Conservation (phyloP, 2,329 filamentous ascomycete genomes). For the Colletotrichum falcatum region DNA sequence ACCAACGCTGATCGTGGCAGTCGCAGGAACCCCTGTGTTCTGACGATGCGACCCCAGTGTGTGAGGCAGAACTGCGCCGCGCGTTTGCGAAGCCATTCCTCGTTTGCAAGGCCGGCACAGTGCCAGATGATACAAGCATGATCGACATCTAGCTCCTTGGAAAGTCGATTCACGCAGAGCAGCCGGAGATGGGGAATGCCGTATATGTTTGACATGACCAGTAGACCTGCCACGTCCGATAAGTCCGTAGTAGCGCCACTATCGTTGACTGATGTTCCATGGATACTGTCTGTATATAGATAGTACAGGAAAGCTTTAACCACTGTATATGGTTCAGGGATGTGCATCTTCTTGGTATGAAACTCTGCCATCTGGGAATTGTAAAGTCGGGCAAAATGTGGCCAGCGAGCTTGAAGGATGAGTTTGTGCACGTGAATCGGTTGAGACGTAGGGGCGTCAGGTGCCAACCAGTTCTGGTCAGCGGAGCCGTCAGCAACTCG, state of each 20-base stretch:
- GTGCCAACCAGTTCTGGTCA: conserved; percentile 68
- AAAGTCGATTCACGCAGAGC: conserved; percentile 89
- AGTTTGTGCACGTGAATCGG: conserved; percentile 96
- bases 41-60: conserved; percentile 94
- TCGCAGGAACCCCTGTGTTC: conserved; percentile 86
- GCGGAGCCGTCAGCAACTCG: conserved; percentile 57
- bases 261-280: conserved; percentile 61
- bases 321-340: conserved; percentile 93
- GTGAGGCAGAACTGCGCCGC: conserved; percentile 90
- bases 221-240: conserved; percentile 88
- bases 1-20: conserved; percentile 84
- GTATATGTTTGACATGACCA: conserved; percentile 98
- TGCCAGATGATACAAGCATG: conserved; percentile 98
- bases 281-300: conserved; percentile 94
- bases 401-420: conserved; percentile 95
- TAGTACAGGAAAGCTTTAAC: conserved; percentile 97
- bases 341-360: conserved; percentile 97
- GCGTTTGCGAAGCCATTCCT: conserved; percentile 92
- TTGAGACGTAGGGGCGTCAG: conserved; percentile 75
- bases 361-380: conserved; percentile 97
- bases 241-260: conserved; percentile 82
- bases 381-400: conserved; percentile 93
- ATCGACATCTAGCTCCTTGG: conserved; percentile 91
- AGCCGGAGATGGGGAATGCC: conserved; percentile 94
- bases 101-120: conserved; percentile 87